Conservation (phyloP, 768 basidiomycete species). For the Tricholoma matsutake region DNA sequence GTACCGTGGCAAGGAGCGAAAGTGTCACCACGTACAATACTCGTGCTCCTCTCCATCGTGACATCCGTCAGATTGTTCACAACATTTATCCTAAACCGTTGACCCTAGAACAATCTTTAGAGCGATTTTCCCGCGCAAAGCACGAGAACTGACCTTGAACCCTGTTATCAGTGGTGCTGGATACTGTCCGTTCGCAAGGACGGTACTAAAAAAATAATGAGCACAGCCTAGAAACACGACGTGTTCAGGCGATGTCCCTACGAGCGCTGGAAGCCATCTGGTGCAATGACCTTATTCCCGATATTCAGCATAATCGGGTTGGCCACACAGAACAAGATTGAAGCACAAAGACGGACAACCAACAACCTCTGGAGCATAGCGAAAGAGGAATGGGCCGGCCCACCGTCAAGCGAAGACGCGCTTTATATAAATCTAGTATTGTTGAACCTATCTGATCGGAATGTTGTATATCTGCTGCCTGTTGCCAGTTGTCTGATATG, state of each 20-base stretch:
- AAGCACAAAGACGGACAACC: conserved; percentile 7
- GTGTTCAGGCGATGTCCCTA: neutral
- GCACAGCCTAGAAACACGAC: neutral
- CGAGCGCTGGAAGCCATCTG: conserved; percentile 22
- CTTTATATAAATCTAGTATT: neutral
- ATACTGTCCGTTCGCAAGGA: conserved; percentile 26
- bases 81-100: conserved; percentile 40
- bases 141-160: conserved; percentile 25
- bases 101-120: conserved; percentile 24
- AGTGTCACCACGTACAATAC: conserved; percentile 28
- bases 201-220: conserved; percentile 14
- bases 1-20: neutral
- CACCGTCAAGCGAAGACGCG: neutral
- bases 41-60: conserved; percentile 38
- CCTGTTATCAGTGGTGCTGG: conserved; percentile 35
- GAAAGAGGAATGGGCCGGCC: neutral
- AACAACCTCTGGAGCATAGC: neutral
- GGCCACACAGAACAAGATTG: conserved; percentile 3
- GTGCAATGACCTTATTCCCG: conserved; percentile 20
- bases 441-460: neutral
- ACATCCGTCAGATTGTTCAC: conserved; percentile 34
- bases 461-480: neutral
- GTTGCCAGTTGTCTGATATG: too few species aligned
- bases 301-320: conserved; percentile 14
- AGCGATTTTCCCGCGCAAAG: neutral